These are phyloP conservation scores for Bremia lactucae DNA, from an alignment of 352 stramenopile species.

Conservation along the genomic window DNA sequence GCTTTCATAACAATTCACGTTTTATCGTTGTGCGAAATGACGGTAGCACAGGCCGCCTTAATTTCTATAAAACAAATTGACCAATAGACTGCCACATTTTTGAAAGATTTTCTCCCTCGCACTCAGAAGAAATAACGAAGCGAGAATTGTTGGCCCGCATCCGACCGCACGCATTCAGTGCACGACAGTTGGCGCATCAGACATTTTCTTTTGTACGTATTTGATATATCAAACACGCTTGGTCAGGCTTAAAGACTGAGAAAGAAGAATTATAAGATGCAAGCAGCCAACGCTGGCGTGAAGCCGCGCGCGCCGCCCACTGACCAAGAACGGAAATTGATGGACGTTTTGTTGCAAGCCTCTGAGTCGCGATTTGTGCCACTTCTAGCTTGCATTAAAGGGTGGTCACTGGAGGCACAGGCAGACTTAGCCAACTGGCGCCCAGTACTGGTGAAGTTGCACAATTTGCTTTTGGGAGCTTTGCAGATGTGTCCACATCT, in stretches of 20 bases:
- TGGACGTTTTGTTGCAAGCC: constrained; percentile 48
- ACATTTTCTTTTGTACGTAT: neutral
- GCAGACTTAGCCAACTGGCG: constrained; percentile 66
- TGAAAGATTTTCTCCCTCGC: constrained; percentile 18
- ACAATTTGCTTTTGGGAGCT: constrained; percentile 33
- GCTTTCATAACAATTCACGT: neutral
- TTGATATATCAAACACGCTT: neutral
- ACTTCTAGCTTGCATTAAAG: constrained; percentile 54
- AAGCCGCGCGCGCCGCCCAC: constrained; percentile 29
- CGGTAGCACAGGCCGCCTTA: neutral
- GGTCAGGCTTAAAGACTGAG: constrained; percentile 2
- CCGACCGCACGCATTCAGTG: constrained; percentile 10
- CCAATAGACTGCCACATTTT: constrained; percentile 7
- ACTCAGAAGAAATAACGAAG: constrained; percentile 12
- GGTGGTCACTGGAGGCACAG: constrained; percentile 75
- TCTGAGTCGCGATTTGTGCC: constrained; percentile 32
- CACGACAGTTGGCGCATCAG: neutral
- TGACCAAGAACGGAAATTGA: constrained; percentile 43
- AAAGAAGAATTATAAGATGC: constrained; percentile 17
- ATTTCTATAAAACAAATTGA: neutral
- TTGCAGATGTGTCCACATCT: constrained; percentile 32
- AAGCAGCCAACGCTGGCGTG: constrained; percentile 11
- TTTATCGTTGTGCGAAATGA: too few relatives aligned
- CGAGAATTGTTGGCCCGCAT: constrained; percentile 4
- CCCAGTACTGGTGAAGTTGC: constrained; percentile 42